A percentile compares a stretch with the other conserved stretches of the same genome.
Conservation (phyloP, 106 monocot genomes). For the Chionographis japonica region DNA sequence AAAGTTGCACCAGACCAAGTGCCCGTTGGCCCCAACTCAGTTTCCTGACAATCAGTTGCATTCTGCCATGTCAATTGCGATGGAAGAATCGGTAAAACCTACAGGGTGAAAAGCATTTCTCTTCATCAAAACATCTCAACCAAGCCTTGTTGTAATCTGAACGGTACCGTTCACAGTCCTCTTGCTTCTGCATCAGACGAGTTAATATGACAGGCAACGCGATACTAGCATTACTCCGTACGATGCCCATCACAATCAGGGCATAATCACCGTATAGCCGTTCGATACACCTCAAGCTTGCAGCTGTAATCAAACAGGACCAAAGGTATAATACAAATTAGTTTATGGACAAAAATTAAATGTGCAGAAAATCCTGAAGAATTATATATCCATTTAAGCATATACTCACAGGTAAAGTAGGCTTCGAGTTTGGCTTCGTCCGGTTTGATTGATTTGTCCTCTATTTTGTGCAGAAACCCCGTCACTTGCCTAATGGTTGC, state of each 20-base stretch:
- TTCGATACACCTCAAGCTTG: conserved; percentile 52
- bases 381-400: conserved; percentile 19
- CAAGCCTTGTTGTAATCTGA: too few relatives aligned
- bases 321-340: not conserved
- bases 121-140: too few relatives aligned
- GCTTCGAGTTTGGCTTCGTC: conserved; percentile 1
- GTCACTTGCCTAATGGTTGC: conserved; percentile 30
- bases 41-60: too few relatives aligned
- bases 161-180: conserved; percentile 19
- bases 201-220: conserved; percentile 50
- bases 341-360: too few relatives aligned
- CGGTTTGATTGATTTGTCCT: conserved; percentile 31
- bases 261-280: conserved; percentile 52
- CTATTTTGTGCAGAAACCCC: conserved; percentile 37
- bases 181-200: conserved; percentile 55
- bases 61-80: too few relatives aligned
- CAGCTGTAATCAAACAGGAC: conserved; percentile 15
- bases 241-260: conserved; percentile 38
- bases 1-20: too few relatives aligned
- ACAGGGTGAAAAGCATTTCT: too few relatives aligned
- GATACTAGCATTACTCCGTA: conserved; percentile 38
- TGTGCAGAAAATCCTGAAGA: not conserved
- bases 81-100: too few relatives aligned
- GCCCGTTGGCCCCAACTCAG: too few relatives aligned
- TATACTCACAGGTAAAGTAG: conserved; percentile 25